Percentiles rank a stretch among this genome's conserved stretches.
Conservation (phyloP, 2,329 filamentous ascomycete species). For the Hymenoscyphus infarciens region DNA sequence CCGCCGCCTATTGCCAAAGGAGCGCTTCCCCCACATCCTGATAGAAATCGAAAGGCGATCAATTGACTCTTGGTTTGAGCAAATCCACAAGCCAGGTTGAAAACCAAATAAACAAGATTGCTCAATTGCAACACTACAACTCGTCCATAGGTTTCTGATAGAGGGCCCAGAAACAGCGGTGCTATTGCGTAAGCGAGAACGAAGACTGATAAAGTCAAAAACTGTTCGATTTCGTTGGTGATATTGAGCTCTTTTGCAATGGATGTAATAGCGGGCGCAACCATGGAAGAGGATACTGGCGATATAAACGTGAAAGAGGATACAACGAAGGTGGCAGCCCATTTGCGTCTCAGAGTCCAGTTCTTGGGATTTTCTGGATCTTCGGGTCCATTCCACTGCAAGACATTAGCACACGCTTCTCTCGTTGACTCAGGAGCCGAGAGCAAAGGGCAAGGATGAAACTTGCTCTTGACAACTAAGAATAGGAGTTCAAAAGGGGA, state of each 20-base stretch:
- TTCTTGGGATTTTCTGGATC: slow-evolving; percentile 21
- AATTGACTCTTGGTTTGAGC: slow-evolving; percentile 40
- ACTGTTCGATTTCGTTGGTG: slow-evolving; percentile 42
- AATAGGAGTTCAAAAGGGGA: too few relatives aligned
- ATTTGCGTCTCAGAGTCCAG: slow-evolving; percentile 36
- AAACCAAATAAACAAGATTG: slow-evolving; percentile 49
- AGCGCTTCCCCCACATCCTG: slow-evolving; percentile 46
- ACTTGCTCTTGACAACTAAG: too few relatives aligned
- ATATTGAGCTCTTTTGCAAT: slow-evolving; percentile 54
- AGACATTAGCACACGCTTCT: too few relatives aligned
- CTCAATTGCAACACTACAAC: slow-evolving; percentile 39
- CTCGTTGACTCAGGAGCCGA: too few relatives aligned
- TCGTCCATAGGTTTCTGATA: slow-evolving; percentile 47
- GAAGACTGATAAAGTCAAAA: slow-evolving; percentile 43
- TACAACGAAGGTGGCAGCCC: slow-evolving; percentile 45
- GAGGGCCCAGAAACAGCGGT: slow-evolving; percentile 56
- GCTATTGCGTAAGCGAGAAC: slow-evolving; percentile 45
- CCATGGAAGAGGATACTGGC: slow-evolving; percentile 51
- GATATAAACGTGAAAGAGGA: slow-evolving; percentile 47
- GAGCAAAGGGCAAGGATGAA: too few relatives aligned
- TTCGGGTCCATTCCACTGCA: slow-evolving; percentile 18
- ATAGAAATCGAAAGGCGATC: slow-evolving; percentile 43
- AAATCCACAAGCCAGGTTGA: slow-evolving; percentile 49
- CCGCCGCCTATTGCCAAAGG: slow-evolving; percentile 43
- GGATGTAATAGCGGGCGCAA: slow-evolving; percentile 46